phyloP scores from a whole-genome alignment of 2,329 filamentous ascomycete genomes.

The Gaeumannomyces tritici region DNA sequence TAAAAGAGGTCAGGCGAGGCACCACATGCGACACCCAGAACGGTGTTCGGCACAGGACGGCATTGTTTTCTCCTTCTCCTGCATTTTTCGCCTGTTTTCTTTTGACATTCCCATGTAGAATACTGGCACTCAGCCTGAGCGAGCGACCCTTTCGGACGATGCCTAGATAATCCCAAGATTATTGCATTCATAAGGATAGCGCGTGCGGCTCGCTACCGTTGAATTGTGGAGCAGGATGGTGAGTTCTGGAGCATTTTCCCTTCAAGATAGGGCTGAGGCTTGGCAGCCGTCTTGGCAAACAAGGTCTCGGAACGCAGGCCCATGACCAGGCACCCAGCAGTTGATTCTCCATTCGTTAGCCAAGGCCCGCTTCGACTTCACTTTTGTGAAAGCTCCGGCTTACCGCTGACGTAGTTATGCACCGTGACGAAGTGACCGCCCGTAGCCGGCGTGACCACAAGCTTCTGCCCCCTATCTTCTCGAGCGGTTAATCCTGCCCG shows the following conservation, averaged over 20 bases:
- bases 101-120: not conserved
- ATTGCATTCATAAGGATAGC: not conserved
- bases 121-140: not conserved
- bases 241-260: no score
- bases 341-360: no score
- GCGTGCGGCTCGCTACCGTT: no score
- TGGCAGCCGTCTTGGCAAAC: no score
- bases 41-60: not conserved
- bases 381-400: no score
- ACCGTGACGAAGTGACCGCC: constrained; percentile 9
- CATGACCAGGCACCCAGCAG: constrained; percentile 8
- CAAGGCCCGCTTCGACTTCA: no score
- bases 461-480: constrained; percentile 24
- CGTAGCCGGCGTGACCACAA: constrained; percentile 15
- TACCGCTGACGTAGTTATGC: constrained; percentile 7
- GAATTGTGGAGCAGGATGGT: no score
- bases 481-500: constrained; percentile 12
- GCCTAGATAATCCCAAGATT: not conserved
- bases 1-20: not conserved
- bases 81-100: not conserved
- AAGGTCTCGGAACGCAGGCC: constrained; percentile 4
- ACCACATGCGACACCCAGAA: not conserved
- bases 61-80: not conserved
- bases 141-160: not conserved
- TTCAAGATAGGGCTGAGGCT: no score